These are phyloP conservation scores for Aphanocladium album DNA, from an alignment of 2,329 filamentous ascomycete genomes.

Conservation along the genomic window DNA sequence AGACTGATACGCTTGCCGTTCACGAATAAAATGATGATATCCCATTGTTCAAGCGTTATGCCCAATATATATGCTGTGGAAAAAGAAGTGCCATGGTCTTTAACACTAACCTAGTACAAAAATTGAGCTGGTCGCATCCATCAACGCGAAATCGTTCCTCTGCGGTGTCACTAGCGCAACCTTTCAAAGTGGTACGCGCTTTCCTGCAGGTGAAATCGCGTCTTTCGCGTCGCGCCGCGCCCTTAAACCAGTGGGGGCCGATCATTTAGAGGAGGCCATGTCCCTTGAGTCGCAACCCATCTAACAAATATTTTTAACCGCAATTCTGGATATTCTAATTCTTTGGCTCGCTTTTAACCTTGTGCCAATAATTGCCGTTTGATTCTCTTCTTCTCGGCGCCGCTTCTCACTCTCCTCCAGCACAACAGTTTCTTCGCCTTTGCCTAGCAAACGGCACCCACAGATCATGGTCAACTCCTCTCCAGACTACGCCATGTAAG, in stretches of 20 bases:
- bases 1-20: background rate
- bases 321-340: background rate
- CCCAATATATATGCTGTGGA: too few species aligned
- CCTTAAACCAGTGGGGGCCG: background rate
- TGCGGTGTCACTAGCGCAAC: background rate
- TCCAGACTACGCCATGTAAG: conserved; percentile 27
- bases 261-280: background rate
- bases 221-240: conserved; percentile 7
- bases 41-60: background rate
- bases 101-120: background rate
- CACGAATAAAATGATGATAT: background rate
- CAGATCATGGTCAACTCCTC: conserved; percentile 21
- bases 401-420: background rate
- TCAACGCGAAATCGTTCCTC: conserved; percentile 4
- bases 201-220: conserved; percentile 8
- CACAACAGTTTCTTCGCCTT: background rate
- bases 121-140: background rate
- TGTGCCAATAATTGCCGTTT: background rate
- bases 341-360: background rate
- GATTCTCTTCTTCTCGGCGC: background rate
- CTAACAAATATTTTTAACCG: background rate
- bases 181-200: conserved; percentile 8
- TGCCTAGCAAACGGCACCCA: background rate
- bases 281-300: background rate
- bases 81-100: background rate